Conservation (phyloP, 768 basidiomycete species). For the Trametes maxima region DNA sequence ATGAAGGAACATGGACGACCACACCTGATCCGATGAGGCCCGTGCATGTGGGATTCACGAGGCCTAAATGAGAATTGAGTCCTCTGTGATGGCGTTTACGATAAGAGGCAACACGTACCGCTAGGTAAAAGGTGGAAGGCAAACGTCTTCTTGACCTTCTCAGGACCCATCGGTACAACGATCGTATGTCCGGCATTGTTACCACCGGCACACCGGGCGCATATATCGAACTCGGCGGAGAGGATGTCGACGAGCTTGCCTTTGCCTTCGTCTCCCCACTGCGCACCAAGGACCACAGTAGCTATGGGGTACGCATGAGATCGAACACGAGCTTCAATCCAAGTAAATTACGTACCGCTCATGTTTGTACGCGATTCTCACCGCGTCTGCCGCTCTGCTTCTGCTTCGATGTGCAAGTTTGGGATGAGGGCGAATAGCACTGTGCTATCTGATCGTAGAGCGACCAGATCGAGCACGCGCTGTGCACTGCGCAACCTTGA, state of each 20-base stretch:
- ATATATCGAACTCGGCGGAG: slow-evolving; percentile 85
- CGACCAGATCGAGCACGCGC: slow-evolving; percentile 4
- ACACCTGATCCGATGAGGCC: slow-evolving; percentile 93
- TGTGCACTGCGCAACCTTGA: background rate
- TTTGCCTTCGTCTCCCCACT: slow-evolving; percentile 94
- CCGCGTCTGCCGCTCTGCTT: background rate
- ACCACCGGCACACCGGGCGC: slow-evolving; percentile 95
- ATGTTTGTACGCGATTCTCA: background rate
- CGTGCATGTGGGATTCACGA: slow-evolving; percentile 83
- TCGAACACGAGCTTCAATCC: background rate
- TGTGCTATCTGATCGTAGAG: slow-evolving; percentile 3
- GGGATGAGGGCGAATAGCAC: background rate
- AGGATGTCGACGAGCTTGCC: slow-evolving; percentile 98
- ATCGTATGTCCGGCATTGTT: slow-evolving; percentile 99
- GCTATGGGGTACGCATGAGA: slow-evolving; percentile 34
- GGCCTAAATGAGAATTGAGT: slow-evolving; percentile 40
- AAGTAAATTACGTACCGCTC: slow-evolving; percentile 2
- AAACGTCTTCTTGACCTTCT: slow-evolving; percentile 78
- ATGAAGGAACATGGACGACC: slow-evolving; percentile 94
- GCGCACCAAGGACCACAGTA: slow-evolving; percentile 81
- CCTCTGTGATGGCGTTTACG: background rate
- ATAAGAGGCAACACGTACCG: slow-evolving; percentile 52
- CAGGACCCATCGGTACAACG: slow-evolving; percentile 72
- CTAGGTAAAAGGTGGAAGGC: slow-evolving; percentile 96
- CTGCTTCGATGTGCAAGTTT: background rate